Base-by-base conservation (phyloP, 768 basidiomycete species). In the Russula emetica region DNA sequence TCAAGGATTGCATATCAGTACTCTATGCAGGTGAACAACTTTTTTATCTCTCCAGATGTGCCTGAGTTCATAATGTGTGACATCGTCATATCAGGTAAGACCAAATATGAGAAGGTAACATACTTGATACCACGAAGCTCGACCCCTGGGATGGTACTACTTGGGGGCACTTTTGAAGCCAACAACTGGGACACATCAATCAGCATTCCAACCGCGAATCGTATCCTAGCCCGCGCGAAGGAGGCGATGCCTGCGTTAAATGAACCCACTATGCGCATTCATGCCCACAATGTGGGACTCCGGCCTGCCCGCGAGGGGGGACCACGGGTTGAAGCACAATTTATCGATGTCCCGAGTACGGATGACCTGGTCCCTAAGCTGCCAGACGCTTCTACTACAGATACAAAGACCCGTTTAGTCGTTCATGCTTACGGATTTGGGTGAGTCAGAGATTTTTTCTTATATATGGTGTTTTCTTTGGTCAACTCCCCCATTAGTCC, bases 391-490 rank as follows among this genome's bases (percentile, higher is more conserved):
- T 64, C 55, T 44, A 58, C 55, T 44, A 58, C 45, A 65, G 56
- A 72, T 66, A 44, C 38, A 55, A 68, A 70, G 53, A 63, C 69
- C 26, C 70, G 76, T 69, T 63, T 68, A 14, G 78, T 85, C 2
- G 76, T 84, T 22, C 84, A 86, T 73, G 82, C 83, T 28, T 86
- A 86, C 71, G 85, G 85, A 7, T 82, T 85, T 42, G 84, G 84
- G 80, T 81, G 47, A 59, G 78, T 50, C 16, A 9, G 56, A 69
- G 6, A 16, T 11, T 24, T 34, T 71, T n/a, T n/a, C n/a, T n/a
- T n/a, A n/a, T 69, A 51, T 60, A 71, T 66, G 65, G 52, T 66
- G 18, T 44, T 22, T 11, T 55, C 58, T 28, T 61, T 24, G 6
- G 28, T 40, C 45, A 42, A 47, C 20, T 40, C 24, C 20, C 20